A percentile compares a stretch with the other conserved stretches of the same genome.
Conservation (phyloP, 345 rosid genomes). For the Pugionium cornutum region DNA sequence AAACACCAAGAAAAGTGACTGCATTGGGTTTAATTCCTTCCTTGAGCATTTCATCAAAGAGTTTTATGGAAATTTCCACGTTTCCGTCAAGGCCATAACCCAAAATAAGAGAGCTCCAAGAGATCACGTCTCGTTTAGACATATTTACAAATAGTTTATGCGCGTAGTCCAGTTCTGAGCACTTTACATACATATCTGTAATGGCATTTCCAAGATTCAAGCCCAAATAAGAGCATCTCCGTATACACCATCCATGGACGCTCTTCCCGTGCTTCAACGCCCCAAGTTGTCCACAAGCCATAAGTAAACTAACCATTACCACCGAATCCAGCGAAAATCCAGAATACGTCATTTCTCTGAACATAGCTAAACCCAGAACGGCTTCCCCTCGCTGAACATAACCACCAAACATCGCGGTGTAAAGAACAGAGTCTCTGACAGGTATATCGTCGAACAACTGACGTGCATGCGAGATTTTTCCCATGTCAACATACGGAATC, state of each 20-base stretch:
- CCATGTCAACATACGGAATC: slow-evolving; percentile 42
- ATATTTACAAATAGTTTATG: slow-evolving; percentile 43
- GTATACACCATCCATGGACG: slow-evolving; percentile 65
- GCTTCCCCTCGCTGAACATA: slow-evolving; percentile 58
- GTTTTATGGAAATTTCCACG: slow-evolving; percentile 37
- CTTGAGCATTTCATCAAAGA: slow-evolving; percentile 49
- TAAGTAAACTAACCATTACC: slow-evolving; percentile 64
- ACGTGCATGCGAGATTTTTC: slow-evolving; percentile 41
- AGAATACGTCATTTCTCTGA: slow-evolving; percentile 46
- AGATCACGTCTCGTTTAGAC: slow-evolving; percentile 52
- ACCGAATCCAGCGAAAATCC: slow-evolving; percentile 53
- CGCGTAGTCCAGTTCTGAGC: slow-evolving; percentile 43
- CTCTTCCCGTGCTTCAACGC: slow-evolving; percentile 57
- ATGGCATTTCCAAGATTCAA: slow-evolving; percentile 62
- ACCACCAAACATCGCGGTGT: slow-evolving; percentile 66
- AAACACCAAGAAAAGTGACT: slow-evolving; percentile 66
- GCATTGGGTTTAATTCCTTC: slow-evolving; percentile 48
- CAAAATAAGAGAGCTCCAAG: slow-evolving; percentile 67
- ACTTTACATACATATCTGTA: slow-evolving; percentile 59
- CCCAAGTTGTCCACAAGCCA: slow-evolving; percentile 54
- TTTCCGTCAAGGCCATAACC: slow-evolving; percentile 59
- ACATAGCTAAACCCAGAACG: slow-evolving; percentile 43
- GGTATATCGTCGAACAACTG: slow-evolving; percentile 59
- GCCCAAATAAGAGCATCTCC: slow-evolving; percentile 48
- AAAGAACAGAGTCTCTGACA: slow-evolving; percentile 54